Base-by-base conservation (phyloP, 345 rosid species). In the Eucalyptus sp. region DNA sequence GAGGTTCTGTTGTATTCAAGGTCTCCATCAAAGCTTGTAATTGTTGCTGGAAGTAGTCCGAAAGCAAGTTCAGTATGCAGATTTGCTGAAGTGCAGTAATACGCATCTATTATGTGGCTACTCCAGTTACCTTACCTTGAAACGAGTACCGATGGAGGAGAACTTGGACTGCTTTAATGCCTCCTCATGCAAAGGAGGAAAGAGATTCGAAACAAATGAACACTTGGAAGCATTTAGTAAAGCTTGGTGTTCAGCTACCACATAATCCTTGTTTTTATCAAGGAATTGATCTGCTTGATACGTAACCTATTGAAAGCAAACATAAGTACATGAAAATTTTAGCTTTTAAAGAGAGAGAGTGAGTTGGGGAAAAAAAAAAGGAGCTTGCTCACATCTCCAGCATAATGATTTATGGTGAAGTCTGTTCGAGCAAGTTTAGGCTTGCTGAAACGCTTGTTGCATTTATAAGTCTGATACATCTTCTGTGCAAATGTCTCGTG, bases 401-500 rank as follows among this genome's bases (percentile, higher is more conserved):
- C 99, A 95, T 98, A 98, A 90, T 98, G 99, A 52, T 96, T 92
- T 93, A 98, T 95, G 24, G 98, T 96, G 92, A 97, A 98, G 94
- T 94, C 95, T 64, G 99, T 98, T 62, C 98, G 99, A 90, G 99
- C 97, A 87, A 98, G 97, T 95, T 98, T 98, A 50, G 99, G 99
- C 92, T 98, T 98, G 92, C 95, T 94, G 90, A 98, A 98, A 52
- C 99, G 97, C 95, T 97, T 97, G 94, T 92, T 93, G 92, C 93
- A 95, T 92, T 94, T 97, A 93, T 96, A 97, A 88, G 99, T 97
- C 94, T 96, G 98, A 93, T 95, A 98, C 94, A 98, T 91, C 96
- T 97, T 98, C 93, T 98, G 99, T 89, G 98, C 95, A 96, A 98
- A 98, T 90, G 99, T 98, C 95, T 97, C 99, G 90, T 98, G 99